A percentile compares a stretch with the other conserved stretches of the same genome.
phyloP scores from a whole-genome alignment of 2,329 filamentous ascomycete species.

The Macrophomina phaseolina region DNA sequence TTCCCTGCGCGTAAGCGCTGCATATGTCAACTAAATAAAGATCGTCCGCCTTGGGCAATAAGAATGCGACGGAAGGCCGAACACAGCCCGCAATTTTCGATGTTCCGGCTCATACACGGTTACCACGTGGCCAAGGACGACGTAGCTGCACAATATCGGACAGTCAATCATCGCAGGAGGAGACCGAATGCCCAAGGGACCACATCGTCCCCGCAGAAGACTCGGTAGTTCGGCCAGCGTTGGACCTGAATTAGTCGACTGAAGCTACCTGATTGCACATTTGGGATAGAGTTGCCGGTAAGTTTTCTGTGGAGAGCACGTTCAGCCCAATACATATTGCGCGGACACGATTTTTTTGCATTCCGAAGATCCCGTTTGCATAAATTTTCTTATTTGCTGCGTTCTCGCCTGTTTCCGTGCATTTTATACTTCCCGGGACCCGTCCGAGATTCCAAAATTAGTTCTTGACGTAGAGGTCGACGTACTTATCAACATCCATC shows the following conservation, averaged over 20 bases:
- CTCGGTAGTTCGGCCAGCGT: not conserved
- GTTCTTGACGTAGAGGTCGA: constrained; percentile 78
- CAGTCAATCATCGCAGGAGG: too few relatives aligned
- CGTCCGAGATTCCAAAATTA: constrained; percentile 29
- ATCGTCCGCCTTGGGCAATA: not conserved
- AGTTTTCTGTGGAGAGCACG: not conserved
- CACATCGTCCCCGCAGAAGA: not conserved
- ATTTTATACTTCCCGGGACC: too few relatives aligned
- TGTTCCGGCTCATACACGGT: too few relatives aligned
- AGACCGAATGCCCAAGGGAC: too few relatives aligned
- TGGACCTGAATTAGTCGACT: not conserved
- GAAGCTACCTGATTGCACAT: not conserved
- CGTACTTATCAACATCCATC: constrained; percentile 89
- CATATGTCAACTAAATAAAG: not conserved
- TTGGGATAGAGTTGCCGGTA: not conserved
- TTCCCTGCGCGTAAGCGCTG: not conserved
- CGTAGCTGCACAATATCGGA: too few relatives aligned
- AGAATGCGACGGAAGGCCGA: not conserved
- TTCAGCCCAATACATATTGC: not conserved
- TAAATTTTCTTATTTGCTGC: constrained; percentile 3
- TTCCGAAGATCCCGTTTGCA: not conserved
- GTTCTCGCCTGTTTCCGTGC: not conserved
- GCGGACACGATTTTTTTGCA: not conserved
- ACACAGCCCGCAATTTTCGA: too few relatives aligned
- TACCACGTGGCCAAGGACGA: too few relatives aligned